Percentiles rank a stretch among this genome's conserved stretches.
Evolutionary conservation across 225 moss, liverwort and hornwort species (phyloP).

Genomic region (Marchantia paleacea): DNA sequence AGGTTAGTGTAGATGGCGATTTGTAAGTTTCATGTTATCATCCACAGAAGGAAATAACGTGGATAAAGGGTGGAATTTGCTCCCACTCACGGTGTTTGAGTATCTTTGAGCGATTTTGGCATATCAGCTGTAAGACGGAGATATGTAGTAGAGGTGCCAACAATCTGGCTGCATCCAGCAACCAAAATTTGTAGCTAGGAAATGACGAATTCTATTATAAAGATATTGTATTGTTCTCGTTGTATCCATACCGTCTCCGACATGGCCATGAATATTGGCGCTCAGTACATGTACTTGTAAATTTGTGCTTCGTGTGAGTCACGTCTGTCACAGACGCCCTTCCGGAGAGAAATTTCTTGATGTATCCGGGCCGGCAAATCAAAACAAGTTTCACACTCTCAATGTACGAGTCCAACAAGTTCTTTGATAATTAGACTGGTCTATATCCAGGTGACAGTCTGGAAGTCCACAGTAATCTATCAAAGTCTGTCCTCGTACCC

Average conservation of each 20-base stretch:
- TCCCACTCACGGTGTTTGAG: not conserved
- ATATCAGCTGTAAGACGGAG: not conserved
- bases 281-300: too few relatives aligned
- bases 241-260: not conserved
- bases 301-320: too few relatives aligned
- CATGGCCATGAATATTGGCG: too few relatives aligned
- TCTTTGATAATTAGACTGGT: too few relatives aligned
- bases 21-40: not conserved
- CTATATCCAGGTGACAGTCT: too few relatives aligned
- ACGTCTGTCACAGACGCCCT: too few relatives aligned
- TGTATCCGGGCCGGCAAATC: too few relatives aligned
- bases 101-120: slow-evolving; percentile 2
- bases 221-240: not conserved
- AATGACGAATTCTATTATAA: not conserved
- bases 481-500: too few relatives aligned
- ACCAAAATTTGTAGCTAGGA: not conserved
- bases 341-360: too few relatives aligned
- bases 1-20: slow-evolving; percentile 2
- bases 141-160: not conserved
- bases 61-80: not conserved
- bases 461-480: too few relatives aligned
- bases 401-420: too few relatives aligned
- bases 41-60: not conserved
- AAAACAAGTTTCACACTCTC: too few relatives aligned
- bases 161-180: slow-evolving; percentile 7